These are phyloP conservation scores for Xylariaceae sp. DNA, from an alignment of 2,329 filamentous ascomycete species.

Conservation along the genomic window DNA sequence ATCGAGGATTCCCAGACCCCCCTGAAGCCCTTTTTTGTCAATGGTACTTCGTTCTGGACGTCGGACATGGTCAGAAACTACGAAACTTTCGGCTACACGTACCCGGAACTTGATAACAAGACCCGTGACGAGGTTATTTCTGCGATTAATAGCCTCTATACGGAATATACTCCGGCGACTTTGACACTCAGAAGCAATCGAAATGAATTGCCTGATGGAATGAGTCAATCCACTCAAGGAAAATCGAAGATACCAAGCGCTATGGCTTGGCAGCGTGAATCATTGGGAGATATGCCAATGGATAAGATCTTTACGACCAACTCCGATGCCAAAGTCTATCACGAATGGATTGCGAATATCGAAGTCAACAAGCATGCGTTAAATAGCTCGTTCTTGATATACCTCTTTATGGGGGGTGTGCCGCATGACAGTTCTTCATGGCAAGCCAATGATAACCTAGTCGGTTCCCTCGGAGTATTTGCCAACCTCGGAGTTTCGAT, in stretches of 20 bases:
- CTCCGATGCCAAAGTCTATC: slow-evolving; percentile 41
- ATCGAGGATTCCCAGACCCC: slow-evolving; percentile 53
- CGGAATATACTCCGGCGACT: slow-evolving; percentile 40
- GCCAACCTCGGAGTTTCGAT: slow-evolving; percentile 31
- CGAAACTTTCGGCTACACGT: slow-evolving; percentile 67
- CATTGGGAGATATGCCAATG: slow-evolving; percentile 27
- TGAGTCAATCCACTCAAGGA: neutral
- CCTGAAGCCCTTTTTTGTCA: slow-evolving; percentile 64
- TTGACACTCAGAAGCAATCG: slow-evolving; percentile 23
- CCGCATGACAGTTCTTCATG: slow-evolving; percentile 45
- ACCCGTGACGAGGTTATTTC: slow-evolving; percentile 42
- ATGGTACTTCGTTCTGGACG: slow-evolving; percentile 62
- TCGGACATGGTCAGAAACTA: slow-evolving; percentile 58
- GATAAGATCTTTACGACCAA: slow-evolving; percentile 37
- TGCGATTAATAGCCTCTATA: slow-evolving; percentile 60
- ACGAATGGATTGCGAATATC: slow-evolving; percentile 67
- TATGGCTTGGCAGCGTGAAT: slow-evolving; percentile 26
- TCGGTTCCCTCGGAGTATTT: slow-evolving; percentile 60
- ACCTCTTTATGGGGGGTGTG: slow-evolving; percentile 62
- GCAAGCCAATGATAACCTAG: slow-evolving; percentile 50
- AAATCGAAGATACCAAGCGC: slow-evolving; percentile 1
- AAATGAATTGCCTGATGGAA: slow-evolving; percentile 1
- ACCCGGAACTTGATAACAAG: slow-evolving; percentile 58
- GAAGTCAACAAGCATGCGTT: slow-evolving; percentile 57
- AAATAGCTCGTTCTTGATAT: slow-evolving; percentile 58